A percentile compares a stretch with the other conserved stretches of the same genome.
Conservation (phyloP, 2,329 filamentous ascomycete genomes). For the Xylaria sp. region DNA sequence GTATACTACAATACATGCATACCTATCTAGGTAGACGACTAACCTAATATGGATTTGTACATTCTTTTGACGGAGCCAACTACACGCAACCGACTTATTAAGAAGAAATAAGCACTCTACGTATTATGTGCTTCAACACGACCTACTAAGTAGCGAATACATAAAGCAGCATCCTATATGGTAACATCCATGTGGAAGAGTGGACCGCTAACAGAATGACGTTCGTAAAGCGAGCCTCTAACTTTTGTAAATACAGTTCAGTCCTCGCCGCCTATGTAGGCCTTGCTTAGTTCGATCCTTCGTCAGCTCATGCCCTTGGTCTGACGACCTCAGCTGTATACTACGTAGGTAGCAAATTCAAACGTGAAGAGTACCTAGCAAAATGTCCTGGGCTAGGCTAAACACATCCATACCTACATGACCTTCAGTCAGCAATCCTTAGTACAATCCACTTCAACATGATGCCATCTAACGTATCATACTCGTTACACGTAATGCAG, state of each 20-base stretch:
- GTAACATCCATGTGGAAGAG: not conserved
- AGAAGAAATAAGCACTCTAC: too few species aligned
- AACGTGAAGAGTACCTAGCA: not conserved
- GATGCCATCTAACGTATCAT: too few species aligned
- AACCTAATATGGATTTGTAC: too few species aligned
- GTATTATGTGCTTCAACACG: too few species aligned
- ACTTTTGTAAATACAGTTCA: not conserved
- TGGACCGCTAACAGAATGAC: not conserved
- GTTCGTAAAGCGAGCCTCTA: not conserved
- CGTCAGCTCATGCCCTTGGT: not conserved
- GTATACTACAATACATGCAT: too few species aligned
- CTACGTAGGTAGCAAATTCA: not conserved
- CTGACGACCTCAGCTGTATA: not conserved
- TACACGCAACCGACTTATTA: too few species aligned
- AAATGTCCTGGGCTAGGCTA: not conserved
- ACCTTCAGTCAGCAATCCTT: not conserved
- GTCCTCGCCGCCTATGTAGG: not conserved
- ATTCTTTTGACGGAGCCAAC: too few species aligned
- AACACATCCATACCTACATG: not conserved
- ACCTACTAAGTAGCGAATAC: too few species aligned
- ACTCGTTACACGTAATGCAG: too few species aligned
- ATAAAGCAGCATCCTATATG: too few species aligned
- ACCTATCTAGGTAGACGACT: too few species aligned
- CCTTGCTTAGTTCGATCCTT: conserved; percentile 5
- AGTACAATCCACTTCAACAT: too few species aligned